Percentiles rank a stretch among this genome's conserved stretches.
phyloP scores from a whole-genome alignment of 2,329 filamentous ascomycete species.

The Acephala macrosclerotiorum region DNA sequence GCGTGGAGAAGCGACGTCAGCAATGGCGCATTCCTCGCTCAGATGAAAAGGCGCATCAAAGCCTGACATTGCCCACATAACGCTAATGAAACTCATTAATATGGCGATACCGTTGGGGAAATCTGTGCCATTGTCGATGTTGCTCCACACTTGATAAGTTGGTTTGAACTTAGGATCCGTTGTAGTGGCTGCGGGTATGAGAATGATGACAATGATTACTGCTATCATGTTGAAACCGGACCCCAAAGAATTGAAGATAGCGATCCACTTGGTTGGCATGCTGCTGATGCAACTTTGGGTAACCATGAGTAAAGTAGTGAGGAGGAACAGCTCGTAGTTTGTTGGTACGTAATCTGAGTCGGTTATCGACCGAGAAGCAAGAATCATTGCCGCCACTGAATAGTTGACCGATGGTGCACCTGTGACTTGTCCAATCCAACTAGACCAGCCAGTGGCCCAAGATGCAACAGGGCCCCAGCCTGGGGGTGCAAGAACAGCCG shows the following conservation, averaged over 20 bases:
- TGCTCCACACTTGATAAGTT: conserved; percentile 66
- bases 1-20: conserved; percentile 72
- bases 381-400: conserved; percentile 72
- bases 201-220: conserved; percentile 69
- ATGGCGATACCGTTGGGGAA: conserved; percentile 73
- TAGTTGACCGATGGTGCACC: conserved; percentile 73
- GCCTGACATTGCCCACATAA: conserved; percentile 74
- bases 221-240: conserved; percentile 76
- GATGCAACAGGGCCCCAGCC: conserved; percentile 72
- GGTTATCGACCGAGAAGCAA: conserved; percentile 71
- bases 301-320: conserved; percentile 72
- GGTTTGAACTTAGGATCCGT: conserved; percentile 63
- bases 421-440: conserved; percentile 73
- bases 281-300: conserved; percentile 72
- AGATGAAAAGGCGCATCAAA: conserved; percentile 76
- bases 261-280: conserved; percentile 75
- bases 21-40: conserved; percentile 77
- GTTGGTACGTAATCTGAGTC: conserved; percentile 71
- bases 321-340: conserved; percentile 72
- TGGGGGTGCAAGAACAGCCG: conserved; percentile 72
- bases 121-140: conserved; percentile 69
- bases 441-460: conserved; percentile 57
- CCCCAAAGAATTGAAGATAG: conserved; percentile 72
- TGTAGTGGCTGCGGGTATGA: conserved; percentile 63
- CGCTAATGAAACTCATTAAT: conserved; percentile 74